Conservation (phyloP, 2,329 filamentous ascomycete genomes). For the Fulvia fulva region DNA sequence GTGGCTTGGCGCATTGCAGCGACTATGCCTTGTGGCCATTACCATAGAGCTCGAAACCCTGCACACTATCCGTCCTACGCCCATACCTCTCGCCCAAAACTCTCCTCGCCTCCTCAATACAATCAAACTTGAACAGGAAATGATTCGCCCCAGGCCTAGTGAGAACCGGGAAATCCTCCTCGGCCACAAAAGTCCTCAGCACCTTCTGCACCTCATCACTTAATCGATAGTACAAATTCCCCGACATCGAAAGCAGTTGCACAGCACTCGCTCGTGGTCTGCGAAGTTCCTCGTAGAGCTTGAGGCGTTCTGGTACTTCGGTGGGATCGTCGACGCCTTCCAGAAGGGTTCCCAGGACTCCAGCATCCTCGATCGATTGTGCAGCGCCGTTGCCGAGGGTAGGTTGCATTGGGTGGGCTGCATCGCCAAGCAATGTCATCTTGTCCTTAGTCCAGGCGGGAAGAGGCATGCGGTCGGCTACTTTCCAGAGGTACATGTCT, state of each 20-base stretch:
- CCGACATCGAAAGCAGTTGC: background rate
- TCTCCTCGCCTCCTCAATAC: background rate
- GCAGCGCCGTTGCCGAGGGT: slow-evolving; percentile 1
- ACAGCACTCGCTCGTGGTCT: background rate
- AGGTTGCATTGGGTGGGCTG: slow-evolving; percentile 9
- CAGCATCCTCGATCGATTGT: slow-evolving; percentile 3
- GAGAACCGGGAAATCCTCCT: background rate
- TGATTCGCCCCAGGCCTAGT: background rate
- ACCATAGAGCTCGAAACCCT: background rate
- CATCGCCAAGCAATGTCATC: slow-evolving; percentile 10
- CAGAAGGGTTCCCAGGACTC: background rate
- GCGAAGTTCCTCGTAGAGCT: slow-evolving; percentile 1
- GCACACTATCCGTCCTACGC: background rate
- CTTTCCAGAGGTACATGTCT: slow-evolving; percentile 10
- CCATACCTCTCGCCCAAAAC: background rate
- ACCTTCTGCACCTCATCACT: background rate
- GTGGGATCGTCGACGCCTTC: background rate
- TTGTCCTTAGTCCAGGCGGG: background rate
- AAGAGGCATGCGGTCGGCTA: slow-evolving; percentile 1
- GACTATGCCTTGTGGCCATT: background rate
- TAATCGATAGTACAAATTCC: background rate
- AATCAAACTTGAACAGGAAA: background rate
- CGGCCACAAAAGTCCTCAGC: background rate
- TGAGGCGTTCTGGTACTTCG: background rate
- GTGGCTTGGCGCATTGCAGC: too few relatives aligned